These are phyloP conservation scores for Fusarium stilboides DNA, from an alignment of 2,329 filamentous ascomycete species.

Conservation along the genomic window DNA sequence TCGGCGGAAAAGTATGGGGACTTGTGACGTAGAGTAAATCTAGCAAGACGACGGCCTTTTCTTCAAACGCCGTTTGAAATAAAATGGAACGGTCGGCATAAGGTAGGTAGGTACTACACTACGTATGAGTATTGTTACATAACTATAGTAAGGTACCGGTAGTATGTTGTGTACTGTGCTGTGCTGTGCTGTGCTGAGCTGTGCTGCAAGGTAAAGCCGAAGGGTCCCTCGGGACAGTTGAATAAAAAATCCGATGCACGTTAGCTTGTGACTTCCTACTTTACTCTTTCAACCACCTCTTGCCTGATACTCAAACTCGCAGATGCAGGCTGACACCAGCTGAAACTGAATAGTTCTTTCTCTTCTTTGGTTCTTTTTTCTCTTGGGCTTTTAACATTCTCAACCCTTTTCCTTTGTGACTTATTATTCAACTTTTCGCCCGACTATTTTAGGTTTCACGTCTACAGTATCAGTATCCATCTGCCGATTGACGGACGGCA, in stretches of 20 bases:
- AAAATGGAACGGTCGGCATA: too few relatives aligned
- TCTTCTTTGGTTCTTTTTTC: neutral
- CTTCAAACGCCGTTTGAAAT: neutral
- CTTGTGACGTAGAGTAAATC: constrained; percentile 19
- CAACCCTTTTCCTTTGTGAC: too few relatives aligned
- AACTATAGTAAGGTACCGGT: too few relatives aligned
- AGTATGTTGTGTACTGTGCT: neutral
- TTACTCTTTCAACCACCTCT: neutral
- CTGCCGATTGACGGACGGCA: neutral
- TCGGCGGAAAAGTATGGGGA: constrained; percentile 14
- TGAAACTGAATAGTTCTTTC: neutral
- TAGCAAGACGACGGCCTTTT: neutral
- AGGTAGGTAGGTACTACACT: too few relatives aligned
- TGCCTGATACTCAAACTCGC: neutral
- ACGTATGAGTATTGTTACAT: neutral
- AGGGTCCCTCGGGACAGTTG: neutral
- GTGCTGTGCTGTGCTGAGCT: too few relatives aligned
- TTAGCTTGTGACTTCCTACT: constrained; percentile 9
- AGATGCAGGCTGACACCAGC: neutral
- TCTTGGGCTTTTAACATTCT: too few relatives aligned
- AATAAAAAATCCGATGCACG: constrained; percentile 8
- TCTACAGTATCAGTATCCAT: too few relatives aligned
- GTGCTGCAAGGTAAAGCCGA: constrained; percentile 3
- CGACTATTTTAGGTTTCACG: neutral
- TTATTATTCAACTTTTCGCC: too few relatives aligned